Evolutionary conservation across 2,329 filamentous ascomycete genomes (phyloP).

Genomic region (Parascedosporium putredinis): DNA sequence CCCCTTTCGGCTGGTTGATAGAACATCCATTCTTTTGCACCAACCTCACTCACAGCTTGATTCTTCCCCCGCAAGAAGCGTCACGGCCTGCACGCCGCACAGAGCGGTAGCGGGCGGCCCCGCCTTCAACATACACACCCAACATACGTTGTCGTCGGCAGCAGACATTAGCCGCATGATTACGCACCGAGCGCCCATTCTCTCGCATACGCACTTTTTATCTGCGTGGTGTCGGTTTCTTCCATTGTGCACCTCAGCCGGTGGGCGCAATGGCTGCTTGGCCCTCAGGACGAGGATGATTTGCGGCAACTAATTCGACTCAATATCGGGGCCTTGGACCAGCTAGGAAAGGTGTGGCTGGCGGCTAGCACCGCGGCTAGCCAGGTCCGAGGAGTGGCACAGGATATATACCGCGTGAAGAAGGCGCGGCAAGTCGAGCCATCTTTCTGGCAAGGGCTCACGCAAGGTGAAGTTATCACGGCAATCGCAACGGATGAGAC

Average conservation of each 20-base stretch:
- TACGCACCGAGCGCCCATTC: slow-evolving; percentile 60
- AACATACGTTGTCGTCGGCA: slow-evolving; percentile 70
- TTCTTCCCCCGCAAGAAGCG: slow-evolving; percentile 42
- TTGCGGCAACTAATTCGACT: slow-evolving; percentile 67
- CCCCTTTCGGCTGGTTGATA: no score
- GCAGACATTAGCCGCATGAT: slow-evolving; percentile 67
- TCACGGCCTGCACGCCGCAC: slow-evolving; percentile 59
- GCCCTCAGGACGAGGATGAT: slow-evolving; percentile 50
- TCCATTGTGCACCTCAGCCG: slow-evolving; percentile 75
- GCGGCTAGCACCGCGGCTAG: slow-evolving; percentile 58
- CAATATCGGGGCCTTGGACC: slow-evolving; percentile 65
- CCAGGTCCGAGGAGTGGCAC: slow-evolving; percentile 70
- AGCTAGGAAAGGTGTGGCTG: slow-evolving; percentile 60
- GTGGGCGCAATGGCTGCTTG: slow-evolving; percentile 50
- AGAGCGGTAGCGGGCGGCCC: slow-evolving; percentile 37
- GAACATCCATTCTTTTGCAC: slow-evolving; percentile 63
- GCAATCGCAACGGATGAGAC: slow-evolving; percentile 46
- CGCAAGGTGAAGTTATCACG: slow-evolving; percentile 43
- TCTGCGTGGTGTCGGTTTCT: slow-evolving; percentile 66
- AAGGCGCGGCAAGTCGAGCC: slow-evolving; percentile 43
- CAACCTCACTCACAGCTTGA: slow-evolving; percentile 70
- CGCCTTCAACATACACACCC: slow-evolving; percentile 57
- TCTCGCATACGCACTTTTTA: slow-evolving; percentile 77
- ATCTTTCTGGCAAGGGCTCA: slow-evolving; percentile 43
- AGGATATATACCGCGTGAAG: slow-evolving; percentile 57